Base-by-base conservation (phyloP, 768 basidiomycete genomes). In the Mrakia hoshinonis region DNA sequence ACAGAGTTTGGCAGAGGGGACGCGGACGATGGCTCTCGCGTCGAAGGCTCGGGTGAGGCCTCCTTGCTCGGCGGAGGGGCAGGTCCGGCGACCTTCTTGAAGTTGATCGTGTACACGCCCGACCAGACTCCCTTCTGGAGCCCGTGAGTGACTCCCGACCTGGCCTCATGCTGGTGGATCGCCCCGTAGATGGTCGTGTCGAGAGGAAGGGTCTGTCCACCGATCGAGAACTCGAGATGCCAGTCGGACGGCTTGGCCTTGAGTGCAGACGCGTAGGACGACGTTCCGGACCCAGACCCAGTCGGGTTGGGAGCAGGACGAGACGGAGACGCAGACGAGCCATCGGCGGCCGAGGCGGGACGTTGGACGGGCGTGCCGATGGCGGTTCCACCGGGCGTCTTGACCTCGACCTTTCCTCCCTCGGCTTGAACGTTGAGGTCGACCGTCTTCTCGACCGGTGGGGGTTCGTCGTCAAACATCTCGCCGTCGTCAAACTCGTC, bases 121-220 rank as follows among this genome's bases (percentile, higher is more conserved):
- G 91, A 88, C 90, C 93, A 96, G 69, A 93, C 49, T 9, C 72
- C 72, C 46, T 48, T 61, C 48, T 60, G 54, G 11, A 73, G 51
- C 9, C 72, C 72, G 49, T 73, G 68, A 9, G 60, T 36, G 24
- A 54, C 62, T 20, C 71, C 71, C 9, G 73, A 43, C 34, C 66
- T 84, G 79, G 85, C 85, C 78, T 93, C 90, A 76, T 91, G 89
- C 76, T 92, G 91, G 78, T 98, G 93, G 58, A 96, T 89, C 0
- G 93, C 95, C 10, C 96, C 96, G 77, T 96, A 99, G 64, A 99
- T 88, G 0, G 96, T 99, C 68, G 94, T 83, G 78, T 94, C 90
- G 71, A 94, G 80, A 0, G 90, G 89, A 22, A 98, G 81, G 26
- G 85, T 80, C 58, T 91, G 87, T 73, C 92, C 93, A 77, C 91